Evolutionary conservation across 1,284 basidiomycete genomes (phyloP).

Genomic region (Rhodotorula sp.): DNA sequence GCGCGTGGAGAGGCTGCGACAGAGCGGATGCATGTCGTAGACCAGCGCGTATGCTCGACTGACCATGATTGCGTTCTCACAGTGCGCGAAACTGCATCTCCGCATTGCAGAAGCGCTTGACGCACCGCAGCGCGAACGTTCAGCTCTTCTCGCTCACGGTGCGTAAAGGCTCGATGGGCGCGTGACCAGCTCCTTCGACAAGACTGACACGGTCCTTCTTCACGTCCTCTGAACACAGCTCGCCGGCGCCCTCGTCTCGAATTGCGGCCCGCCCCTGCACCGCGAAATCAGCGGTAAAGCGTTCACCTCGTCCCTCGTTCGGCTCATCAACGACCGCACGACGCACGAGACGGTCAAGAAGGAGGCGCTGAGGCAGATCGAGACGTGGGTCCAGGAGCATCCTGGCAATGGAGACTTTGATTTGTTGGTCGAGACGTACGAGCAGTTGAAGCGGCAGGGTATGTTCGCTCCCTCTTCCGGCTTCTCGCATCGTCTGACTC

Average conservation of each 20-base stretch:
- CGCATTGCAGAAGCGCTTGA: slow-evolving; percentile 81
- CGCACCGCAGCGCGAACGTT: slow-evolving; percentile 93
- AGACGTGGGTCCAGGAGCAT: slow-evolving; percentile 82
- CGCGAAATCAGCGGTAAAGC: slow-evolving; percentile 84
- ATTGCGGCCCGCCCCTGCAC: slow-evolving; percentile 76
- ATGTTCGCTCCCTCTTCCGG: not conserved
- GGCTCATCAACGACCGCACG: slow-evolving; percentile 81
- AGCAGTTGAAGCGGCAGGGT: slow-evolving; percentile 69
- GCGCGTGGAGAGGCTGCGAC: not conserved
- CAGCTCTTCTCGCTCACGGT: slow-evolving; percentile 84
- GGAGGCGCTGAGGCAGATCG: slow-evolving; percentile 69
- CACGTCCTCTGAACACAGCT: slow-evolving; percentile 53
- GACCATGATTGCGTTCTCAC: slow-evolving; percentile 24
- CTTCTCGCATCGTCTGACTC: not conserved
- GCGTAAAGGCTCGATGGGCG: slow-evolving; percentile 20
- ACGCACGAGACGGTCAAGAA: slow-evolving; percentile 85
- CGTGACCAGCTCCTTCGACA: too few species aligned
- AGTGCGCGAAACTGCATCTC: slow-evolving; percentile 85
- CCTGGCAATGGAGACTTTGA: slow-evolving; percentile 63
- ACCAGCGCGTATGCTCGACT: not conserved
- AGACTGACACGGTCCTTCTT: not conserved
- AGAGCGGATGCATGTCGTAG: too few species aligned
- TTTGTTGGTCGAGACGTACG: slow-evolving; percentile 79
- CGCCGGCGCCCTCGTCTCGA: slow-evolving; percentile 84
- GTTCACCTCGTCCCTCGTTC: slow-evolving; percentile 84